Evolutionary conservation across 192 early-diverging fungal species (phyloP), one percentile per base, ranked within the genome.

Genomic region (Podochytrium sp.): DNA sequence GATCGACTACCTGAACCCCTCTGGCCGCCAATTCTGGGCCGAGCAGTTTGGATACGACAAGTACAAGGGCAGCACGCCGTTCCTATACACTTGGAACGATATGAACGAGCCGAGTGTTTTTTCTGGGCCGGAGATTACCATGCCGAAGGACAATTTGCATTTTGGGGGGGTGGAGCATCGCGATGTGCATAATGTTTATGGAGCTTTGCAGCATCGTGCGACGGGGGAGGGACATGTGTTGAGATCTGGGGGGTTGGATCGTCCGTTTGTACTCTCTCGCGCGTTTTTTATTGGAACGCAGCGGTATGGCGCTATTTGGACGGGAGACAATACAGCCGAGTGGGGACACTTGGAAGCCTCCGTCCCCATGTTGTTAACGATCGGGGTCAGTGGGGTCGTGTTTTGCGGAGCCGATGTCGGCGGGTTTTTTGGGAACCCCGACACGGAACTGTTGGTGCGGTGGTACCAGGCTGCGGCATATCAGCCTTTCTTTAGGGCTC

Each of bases 81-180:
- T 76, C 43, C 85, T 98, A 23, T 95, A 92, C 79, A 91, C 94
- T 1, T 99, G 98, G 98, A 98, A 98, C 80, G 98, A 99, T 73
- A 99, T 99, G 98, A 99, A 99, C 78, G 98, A 99, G 82, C 96
- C 96, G 0, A 91, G 93, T 4, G 92, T 99, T 3, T 99, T 99
- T 76, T 97, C 82, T 80, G 96, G 97, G 0, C 96, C 98, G 30
- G 98, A 99, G 73, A 96, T 95, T 50, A 97, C 97, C 3, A 94
- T 97, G 87, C 93, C 89, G 47, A 98, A 97, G 83, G 96, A 98
- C 77, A 83, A 90, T 53, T 81, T 95, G 67, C 98, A 99, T 78
- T 75, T 90, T 77, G 92, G 88, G 37, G 89, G 89, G 51, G 90
- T 90, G 81, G 98, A 99, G 80, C 96, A 98, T 74, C 95, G 98